phyloP scores from a whole-genome alignment of 2,329 filamentous ascomycete species.

The Sphaceloma murrayae region DNA sequence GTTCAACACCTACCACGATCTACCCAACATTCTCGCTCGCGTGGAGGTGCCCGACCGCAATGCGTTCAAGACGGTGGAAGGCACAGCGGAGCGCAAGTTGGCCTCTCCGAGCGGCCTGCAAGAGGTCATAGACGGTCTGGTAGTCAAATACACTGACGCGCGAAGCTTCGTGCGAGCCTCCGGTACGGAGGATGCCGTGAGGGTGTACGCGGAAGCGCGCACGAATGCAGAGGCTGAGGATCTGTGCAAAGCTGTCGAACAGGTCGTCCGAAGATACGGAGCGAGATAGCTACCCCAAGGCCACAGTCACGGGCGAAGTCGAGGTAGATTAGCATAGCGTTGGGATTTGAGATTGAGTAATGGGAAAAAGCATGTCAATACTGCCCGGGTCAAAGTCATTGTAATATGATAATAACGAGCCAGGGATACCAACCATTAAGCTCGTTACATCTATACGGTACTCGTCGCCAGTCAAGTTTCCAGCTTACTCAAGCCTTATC shows the following conservation, averaged over 20 bases:
- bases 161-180: slow-evolving; percentile 85
- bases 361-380: too few relatives aligned
- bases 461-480: too few relatives aligned
- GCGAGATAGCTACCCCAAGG: too few relatives aligned
- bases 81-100: slow-evolving; percentile 69
- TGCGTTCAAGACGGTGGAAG: slow-evolving; percentile 78
- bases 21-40: slow-evolving; percentile 89
- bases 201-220: slow-evolving; percentile 83
- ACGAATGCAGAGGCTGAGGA: slow-evolving; percentile 19
- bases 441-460: too few relatives aligned
- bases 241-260: slow-evolving; percentile 18
- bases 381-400: too few relatives aligned
- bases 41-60: slow-evolving; percentile 84
- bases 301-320: too few relatives aligned
- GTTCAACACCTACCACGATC: slow-evolving; percentile 84
- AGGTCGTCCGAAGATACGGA: slow-evolving; percentile 18
- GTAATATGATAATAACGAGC: too few relatives aligned
- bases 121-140: slow-evolving; percentile 73
- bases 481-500: too few relatives aligned
- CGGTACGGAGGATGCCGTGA: slow-evolving; percentile 90
- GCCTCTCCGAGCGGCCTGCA: slow-evolving; percentile 71
- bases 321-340: too few relatives aligned
- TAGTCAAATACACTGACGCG: slow-evolving; percentile 83
- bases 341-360: too few relatives aligned
- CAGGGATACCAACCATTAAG: too few relatives aligned